Percentiles rank a stretch among this genome's conserved stretches.
Evolutionary conservation across 2,329 filamentous ascomycete genomes (phyloP).

Genomic region (Parastagonospora avenae): DNA sequence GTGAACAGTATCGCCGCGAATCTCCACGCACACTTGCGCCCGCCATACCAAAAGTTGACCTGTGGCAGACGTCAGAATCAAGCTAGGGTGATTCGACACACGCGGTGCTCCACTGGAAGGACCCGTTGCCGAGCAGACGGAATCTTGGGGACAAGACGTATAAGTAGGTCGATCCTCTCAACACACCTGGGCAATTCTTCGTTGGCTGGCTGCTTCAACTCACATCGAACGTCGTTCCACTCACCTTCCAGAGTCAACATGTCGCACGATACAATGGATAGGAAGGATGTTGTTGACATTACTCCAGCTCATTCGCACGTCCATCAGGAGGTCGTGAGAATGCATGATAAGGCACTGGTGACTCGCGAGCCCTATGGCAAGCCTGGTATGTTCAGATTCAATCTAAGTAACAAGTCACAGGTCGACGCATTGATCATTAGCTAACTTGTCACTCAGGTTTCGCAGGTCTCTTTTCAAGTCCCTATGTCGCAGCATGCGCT

Average conservation of each 20-base stretch:
- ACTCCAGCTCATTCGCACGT: constrained; percentile 16
- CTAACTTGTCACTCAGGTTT: constrained; percentile 43
- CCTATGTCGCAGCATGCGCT: constrained; percentile 58
- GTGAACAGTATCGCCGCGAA: not conserved
- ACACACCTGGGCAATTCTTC: not conserved
- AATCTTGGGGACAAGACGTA: not conserved
- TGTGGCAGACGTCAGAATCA: not conserved
- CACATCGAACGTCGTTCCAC: not conserved
- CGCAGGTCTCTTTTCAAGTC: constrained; percentile 53
- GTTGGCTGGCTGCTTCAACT: not conserved
- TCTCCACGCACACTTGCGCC: not conserved
- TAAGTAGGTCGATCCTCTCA: constrained; percentile 4
- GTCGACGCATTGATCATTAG: not conserved
- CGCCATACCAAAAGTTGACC: not conserved
- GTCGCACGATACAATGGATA: constrained; percentile 13
- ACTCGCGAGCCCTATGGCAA: constrained; percentile 39
- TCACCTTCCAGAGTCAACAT: not conserved
- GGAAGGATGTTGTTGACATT: constrained; percentile 23
- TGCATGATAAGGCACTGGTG: constrained; percentile 16
- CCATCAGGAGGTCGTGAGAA: constrained; percentile 27
- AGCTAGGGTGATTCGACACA: not conserved
- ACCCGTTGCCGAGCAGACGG: constrained; percentile 1
- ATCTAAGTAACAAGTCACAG: not conserved
- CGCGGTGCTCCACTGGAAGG: not conserved
- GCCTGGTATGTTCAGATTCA: constrained; percentile 23